A percentile compares a stretch with the other conserved stretches of the same genome.
These are phyloP conservation scores for Colletotrichum melonis DNA, from an alignment of 2,329 filamentous ascomycete genomes.

Conservation along the genomic window DNA sequence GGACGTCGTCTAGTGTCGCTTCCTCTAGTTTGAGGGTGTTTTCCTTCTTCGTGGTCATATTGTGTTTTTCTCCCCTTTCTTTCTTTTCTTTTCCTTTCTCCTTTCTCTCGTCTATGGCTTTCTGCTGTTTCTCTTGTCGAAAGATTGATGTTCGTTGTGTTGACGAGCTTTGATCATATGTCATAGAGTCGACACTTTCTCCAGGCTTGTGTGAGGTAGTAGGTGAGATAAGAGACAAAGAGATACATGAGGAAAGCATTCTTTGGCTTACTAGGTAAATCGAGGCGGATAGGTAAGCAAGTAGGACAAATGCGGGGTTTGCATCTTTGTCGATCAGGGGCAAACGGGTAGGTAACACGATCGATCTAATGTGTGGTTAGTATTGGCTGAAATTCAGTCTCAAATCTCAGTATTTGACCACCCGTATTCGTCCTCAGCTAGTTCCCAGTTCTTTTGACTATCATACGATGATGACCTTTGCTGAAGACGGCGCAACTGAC, in stretches of 20 bases:
- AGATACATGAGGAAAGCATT: too few relatives aligned
- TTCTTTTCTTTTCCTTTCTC: neutral
- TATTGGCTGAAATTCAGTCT: neutral
- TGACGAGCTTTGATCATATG: too few relatives aligned
- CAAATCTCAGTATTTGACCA: neutral
- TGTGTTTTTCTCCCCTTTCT: neutral
- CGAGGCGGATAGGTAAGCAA: neutral
- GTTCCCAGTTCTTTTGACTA: neutral
- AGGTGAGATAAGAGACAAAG: neutral
- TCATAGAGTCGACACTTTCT: too few relatives aligned
- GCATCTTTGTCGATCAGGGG: neutral
- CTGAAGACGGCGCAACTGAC: too few relatives aligned
- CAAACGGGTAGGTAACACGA: neutral
- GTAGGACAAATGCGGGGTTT: neutral
- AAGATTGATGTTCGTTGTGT: too few relatives aligned
- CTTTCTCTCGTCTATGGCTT: too few relatives aligned
- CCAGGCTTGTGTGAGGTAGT: too few relatives aligned
- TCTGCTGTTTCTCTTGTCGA: too few relatives aligned
- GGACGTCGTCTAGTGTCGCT: slow-evolving; percentile 8
- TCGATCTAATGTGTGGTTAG: neutral
- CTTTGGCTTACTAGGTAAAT: neutral
- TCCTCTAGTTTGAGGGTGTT: neutral
- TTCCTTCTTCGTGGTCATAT: too few relatives aligned
- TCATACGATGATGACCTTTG: too few relatives aligned
- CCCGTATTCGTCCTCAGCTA: neutral